These are phyloP conservation scores for Colletotrichum godetiae DNA, from an alignment of 2,329 filamentous ascomycete species.

Conservation along the genomic window DNA sequence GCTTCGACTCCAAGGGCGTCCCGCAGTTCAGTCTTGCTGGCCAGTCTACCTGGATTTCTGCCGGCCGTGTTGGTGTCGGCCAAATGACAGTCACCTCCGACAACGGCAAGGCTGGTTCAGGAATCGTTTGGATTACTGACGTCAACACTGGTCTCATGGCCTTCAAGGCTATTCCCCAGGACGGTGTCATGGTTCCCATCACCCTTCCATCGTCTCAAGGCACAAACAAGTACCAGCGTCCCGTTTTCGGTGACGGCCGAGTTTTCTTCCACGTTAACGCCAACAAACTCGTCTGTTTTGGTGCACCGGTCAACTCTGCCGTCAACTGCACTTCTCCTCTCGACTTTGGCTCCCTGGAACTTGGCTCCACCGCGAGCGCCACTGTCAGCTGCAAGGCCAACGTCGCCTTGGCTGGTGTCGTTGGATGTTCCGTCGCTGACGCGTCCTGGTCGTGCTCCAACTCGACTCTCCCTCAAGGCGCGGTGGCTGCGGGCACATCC, in stretches of 20 bases:
- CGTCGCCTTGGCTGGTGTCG: slow-evolving; percentile 49
- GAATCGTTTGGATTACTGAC: slow-evolving; percentile 54
- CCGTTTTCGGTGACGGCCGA: slow-evolving; percentile 53
- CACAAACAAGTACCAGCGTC: slow-evolving; percentile 51
- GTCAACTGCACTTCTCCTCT: slow-evolving; percentile 52
- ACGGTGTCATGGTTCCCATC: slow-evolving; percentile 48
- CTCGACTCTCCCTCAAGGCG: slow-evolving; percentile 49
- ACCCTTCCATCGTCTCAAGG: slow-evolving; percentile 49
- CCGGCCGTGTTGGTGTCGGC: slow-evolving; percentile 45
- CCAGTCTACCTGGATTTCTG: slow-evolving; percentile 39
- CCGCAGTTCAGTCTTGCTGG: slow-evolving; percentile 49
- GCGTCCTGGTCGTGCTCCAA: slow-evolving; percentile 49
- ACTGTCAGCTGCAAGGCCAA: slow-evolving; percentile 51
- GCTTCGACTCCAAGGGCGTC: slow-evolving; percentile 35
- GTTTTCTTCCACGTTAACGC: slow-evolving; percentile 47
- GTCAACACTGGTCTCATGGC: slow-evolving; percentile 50
- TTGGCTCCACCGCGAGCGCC: slow-evolving; percentile 44
- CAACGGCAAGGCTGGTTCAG: slow-evolving; percentile 48
- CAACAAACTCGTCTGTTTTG: slow-evolving; percentile 46
- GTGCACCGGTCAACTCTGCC: slow-evolving; percentile 54
- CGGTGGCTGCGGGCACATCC: slow-evolving; percentile 46
- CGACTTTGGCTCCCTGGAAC: slow-evolving; percentile 50
- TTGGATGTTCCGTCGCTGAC: slow-evolving; percentile 49
- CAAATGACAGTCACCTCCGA: slow-evolving; percentile 50
- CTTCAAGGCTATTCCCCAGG: slow-evolving; percentile 51